Conservation (phyloP, 805 yeast genomes). For the Tetrapisispora fleetii region DNA sequence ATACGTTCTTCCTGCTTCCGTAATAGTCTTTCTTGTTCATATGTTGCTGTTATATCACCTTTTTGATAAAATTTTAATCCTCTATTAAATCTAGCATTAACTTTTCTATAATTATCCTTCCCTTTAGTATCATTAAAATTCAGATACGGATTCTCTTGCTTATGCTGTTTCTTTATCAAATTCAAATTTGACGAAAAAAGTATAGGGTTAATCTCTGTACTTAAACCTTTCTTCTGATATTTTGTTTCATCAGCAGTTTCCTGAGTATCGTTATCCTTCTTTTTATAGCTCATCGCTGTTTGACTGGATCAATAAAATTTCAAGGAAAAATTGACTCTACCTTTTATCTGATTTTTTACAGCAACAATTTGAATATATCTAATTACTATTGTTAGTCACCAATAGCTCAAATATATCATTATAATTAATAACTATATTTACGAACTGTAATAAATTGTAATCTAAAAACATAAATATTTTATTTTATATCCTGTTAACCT, state of each 20-base stretch:
- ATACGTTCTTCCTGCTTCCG: constrained; percentile 2
- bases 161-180: constrained; percentile 16
- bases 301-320: too few species aligned
- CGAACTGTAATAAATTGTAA: too few species aligned
- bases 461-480: too few species aligned
- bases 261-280: background rate
- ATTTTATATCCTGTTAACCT: too few species aligned
- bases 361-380: too few species aligned
- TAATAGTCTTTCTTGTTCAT: constrained; percentile 11
- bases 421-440: too few species aligned
- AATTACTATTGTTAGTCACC: too few species aligned
- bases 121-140: constrained; percentile 2
- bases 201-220: constrained; percentile 24
- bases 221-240: constrained; percentile 15
- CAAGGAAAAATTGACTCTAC: too few species aligned
- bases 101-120: constrained; percentile 3
- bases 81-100: constrained; percentile 9
- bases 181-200: constrained; percentile 23
- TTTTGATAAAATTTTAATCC: constrained; percentile 38
- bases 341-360: too few species aligned
- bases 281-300: background rate
- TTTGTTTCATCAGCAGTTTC: background rate
- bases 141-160: constrained; percentile 25
- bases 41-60: constrained; percentile 36
- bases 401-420: too few species aligned